Conservation (phyloP, 179 eudicot genomes). For the Corrigiola litoralis region DNA sequence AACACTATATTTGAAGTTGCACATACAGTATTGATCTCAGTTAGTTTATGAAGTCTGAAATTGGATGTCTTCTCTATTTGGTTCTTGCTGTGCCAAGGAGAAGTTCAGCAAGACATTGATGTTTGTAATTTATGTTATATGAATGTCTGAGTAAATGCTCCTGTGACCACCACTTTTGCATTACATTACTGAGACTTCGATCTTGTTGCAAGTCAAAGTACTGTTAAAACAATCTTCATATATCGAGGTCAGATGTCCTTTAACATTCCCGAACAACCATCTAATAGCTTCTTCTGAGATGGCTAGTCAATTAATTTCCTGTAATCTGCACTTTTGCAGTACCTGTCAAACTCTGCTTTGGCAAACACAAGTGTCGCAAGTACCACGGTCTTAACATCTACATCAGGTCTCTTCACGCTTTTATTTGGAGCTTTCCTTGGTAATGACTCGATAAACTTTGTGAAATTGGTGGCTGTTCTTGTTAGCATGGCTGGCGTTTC, state of each 20-base stretch:
- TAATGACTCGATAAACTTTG: slow-evolving; percentile 42
- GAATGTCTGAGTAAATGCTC: too few relatives aligned
- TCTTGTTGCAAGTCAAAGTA: neutral
- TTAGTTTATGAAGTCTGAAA: too few relatives aligned
- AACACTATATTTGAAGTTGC: too few relatives aligned
- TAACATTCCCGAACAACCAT: too few relatives aligned
- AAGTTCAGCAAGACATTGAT: too few relatives aligned
- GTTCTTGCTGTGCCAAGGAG: too few relatives aligned
- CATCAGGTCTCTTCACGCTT: slow-evolving; percentile 66
- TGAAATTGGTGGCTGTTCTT: slow-evolving; percentile 44
- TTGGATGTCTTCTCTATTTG: too few relatives aligned
- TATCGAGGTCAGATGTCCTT: too few relatives aligned
- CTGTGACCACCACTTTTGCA: too few relatives aligned
- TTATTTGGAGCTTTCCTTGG: slow-evolving; percentile 56
- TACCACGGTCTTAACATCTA: slow-evolving; percentile 57
- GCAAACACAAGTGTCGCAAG: slow-evolving; percentile 71
- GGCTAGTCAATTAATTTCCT: neutral
- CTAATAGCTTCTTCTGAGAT: neutral
- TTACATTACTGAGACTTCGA: neutral
- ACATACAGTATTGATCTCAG: too few relatives aligned
- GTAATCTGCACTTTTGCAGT: slow-evolving; percentile 52
- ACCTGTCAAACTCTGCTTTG: slow-evolving; percentile 53
- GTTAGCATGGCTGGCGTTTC: slow-evolving; percentile 63
- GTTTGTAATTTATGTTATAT: too few relatives aligned
- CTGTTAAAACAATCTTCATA: neutral